Conservation (phyloP, 2,329 filamentous ascomycete species). For the Ophiostoma himal-ulmi region DNA sequence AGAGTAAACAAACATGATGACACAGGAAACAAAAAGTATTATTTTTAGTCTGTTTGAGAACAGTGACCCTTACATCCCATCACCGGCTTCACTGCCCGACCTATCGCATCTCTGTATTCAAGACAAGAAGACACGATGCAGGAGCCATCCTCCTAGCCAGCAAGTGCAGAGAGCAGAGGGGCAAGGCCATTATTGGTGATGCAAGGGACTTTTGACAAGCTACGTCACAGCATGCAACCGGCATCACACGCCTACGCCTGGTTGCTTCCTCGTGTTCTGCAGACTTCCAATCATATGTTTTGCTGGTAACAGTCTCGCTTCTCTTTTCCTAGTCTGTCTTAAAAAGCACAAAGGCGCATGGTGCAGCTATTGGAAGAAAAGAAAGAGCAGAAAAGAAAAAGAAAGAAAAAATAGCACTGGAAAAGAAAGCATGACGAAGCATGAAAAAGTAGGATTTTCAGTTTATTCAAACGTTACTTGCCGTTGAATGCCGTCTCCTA, state of each 20-base stretch:
- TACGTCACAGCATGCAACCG: background rate
- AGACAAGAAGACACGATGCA: background rate
- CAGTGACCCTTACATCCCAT: background rate
- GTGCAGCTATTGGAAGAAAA: background rate
- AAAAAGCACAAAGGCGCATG: background rate
- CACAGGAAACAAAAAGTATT: background rate
- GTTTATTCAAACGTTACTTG: background rate
- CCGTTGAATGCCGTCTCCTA: background rate
- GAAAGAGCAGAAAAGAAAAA: background rate
- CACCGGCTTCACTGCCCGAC: background rate
- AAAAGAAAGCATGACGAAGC: background rate
- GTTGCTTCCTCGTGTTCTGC: too few species aligned
- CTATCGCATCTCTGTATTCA: background rate
- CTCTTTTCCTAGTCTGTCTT: background rate
- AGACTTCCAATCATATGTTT: too few species aligned
- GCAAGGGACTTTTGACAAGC: background rate
- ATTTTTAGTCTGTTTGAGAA: background rate
- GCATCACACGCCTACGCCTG: background rate
- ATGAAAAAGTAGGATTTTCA: background rate
- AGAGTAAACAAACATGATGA: background rate
- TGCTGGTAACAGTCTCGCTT: background rate
- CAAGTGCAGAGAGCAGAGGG: too few species aligned
- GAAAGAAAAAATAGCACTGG: background rate
- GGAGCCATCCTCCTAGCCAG: background rate
- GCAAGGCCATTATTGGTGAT: background rate